Evolutionary conservation across 345 rosid species (phyloP), one percentile per base, ranked within the genome.

Genomic region (Eucalyptus sideroxylon): DNA sequence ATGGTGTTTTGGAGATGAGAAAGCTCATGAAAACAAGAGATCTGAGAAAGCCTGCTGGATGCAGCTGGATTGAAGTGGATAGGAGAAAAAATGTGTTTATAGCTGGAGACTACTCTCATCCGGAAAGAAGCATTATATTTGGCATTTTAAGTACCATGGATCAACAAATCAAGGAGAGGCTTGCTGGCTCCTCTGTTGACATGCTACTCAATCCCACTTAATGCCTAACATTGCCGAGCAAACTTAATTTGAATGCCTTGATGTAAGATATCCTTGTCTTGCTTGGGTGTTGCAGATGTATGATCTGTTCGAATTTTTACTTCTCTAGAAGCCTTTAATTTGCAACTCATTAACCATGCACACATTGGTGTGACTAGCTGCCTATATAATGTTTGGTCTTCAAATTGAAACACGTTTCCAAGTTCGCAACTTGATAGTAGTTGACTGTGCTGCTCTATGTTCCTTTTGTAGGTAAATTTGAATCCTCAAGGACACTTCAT

Each of bases 41-140:
- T 90, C 91, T 96, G 90, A 94, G 92, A 93, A 97, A 96, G 93
- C 95, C 96, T 85, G 96, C 97, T 16, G 99, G 97, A 88, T 96
- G 98, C 92, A 97, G 99, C 93, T 96, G 99, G 99, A 94, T 97
- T 89, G 99, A 97, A 91, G 93, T 95, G 90, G 96, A 93, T 87
- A 94, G 92, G 90, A 88, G 88, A 91, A 94, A 90, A 91, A 94
- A 90, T 90, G 93, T 91, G 47, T 97, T 97, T 93, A 87, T 96
- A 65, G 97, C 98, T 86, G 98, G 96, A 91, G 98, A 96, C 90
- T 92, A 69, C 90, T 94, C 94, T 91, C 97, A 96, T 89, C 97
- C 97, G 87, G 91, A 72, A 56, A 93, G 98, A 88, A 77, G 88
- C 91, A 86, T 87, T 88, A 94, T 95, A 37, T 96, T 94, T 86